phyloP scores from a whole-genome alignment of 1,284 basidiomycete species.

The Trichosporon sp. region DNA sequence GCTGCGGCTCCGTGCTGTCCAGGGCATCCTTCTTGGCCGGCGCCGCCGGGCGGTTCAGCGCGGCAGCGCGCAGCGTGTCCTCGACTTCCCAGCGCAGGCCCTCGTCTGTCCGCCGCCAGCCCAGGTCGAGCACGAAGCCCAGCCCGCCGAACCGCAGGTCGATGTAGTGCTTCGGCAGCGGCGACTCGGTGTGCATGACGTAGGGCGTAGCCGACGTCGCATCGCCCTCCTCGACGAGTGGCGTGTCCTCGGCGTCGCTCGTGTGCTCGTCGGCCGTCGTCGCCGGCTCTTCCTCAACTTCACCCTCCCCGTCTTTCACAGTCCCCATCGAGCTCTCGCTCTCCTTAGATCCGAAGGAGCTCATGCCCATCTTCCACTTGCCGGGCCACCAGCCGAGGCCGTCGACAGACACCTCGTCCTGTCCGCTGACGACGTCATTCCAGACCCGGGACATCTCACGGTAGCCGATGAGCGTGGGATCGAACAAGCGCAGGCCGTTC shows the following conservation, averaged over 20 bases:
- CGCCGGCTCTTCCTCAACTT: neutral
- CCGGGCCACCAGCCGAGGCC: conserved; percentile 10
- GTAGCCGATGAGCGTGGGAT: conserved; percentile 36
- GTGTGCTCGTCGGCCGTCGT: neutral
- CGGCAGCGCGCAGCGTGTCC: conserved; percentile 15
- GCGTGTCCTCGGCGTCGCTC: neutral
- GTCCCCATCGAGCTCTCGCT: neutral
- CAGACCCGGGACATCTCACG: conserved; percentile 20
- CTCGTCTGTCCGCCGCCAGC: conserved; percentile 33
- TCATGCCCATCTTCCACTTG: conserved; percentile 9
- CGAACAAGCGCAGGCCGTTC: conserved; percentile 32
- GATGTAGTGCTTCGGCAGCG: conserved; percentile 29
- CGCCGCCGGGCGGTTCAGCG: neutral
- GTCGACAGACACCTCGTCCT: neutral
- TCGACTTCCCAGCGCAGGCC: conserved; percentile 40
- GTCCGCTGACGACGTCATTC: conserved; percentile 7
- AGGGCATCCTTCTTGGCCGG: neutral
- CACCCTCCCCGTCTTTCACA: neutral
- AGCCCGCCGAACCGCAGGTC: conserved; percentile 36
- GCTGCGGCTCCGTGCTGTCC: neutral
- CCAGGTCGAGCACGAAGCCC: conserved; percentile 40
- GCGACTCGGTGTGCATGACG: neutral
- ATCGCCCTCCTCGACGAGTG: neutral
- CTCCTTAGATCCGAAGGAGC: neutral
- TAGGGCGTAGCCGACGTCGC: neutral